These are phyloP conservation scores for Pisolithus marmoratus DNA, from an alignment of 768 basidiomycete genomes.

Conservation along the genomic window DNA sequence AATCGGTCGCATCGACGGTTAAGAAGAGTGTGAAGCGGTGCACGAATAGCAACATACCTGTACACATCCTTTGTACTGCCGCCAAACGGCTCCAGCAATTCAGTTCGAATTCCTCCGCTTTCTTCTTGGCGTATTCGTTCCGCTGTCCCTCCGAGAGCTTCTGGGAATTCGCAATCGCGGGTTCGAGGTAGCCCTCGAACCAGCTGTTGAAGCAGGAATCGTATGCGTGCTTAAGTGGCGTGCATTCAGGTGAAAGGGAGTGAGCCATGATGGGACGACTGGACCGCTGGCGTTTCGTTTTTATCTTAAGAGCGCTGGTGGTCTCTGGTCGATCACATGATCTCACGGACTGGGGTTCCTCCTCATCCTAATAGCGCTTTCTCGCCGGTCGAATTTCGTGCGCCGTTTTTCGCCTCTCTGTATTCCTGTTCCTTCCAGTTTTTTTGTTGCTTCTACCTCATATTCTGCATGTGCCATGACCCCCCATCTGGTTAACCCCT, in stretches of 20 bases:
- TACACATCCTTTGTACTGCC: constrained; percentile 73
- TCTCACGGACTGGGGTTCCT: no score
- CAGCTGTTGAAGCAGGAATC: constrained; percentile 96
- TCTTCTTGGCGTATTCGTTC: constrained; percentile 60
- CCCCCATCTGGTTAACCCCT: no score
- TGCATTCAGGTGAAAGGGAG: constrained; percentile 81
- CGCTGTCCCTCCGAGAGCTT: constrained; percentile 40
- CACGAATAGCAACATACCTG: constrained; percentile 48
- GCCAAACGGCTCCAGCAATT: constrained; percentile 85
- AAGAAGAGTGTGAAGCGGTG: background rate
- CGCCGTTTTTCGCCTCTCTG: no score
- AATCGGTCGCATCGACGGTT: background rate
- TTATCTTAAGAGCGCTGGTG: no score
- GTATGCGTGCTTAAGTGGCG: constrained; percentile 82
- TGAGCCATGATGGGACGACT: constrained; percentile 50
- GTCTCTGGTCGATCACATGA: no score
- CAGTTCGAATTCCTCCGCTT: constrained; percentile 82
- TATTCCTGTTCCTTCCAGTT: no score
- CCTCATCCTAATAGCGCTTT: no score
- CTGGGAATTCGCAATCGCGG: constrained; percentile 47
- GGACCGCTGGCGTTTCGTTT: no score
- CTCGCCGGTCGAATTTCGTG: no score
- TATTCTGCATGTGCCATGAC: no score
- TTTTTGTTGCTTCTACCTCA: no score
- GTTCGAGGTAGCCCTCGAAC: constrained; percentile 96